Conservation (phyloP, 1,139 yeast species). For the Scheffersomyces cryptocercus region DNA sequence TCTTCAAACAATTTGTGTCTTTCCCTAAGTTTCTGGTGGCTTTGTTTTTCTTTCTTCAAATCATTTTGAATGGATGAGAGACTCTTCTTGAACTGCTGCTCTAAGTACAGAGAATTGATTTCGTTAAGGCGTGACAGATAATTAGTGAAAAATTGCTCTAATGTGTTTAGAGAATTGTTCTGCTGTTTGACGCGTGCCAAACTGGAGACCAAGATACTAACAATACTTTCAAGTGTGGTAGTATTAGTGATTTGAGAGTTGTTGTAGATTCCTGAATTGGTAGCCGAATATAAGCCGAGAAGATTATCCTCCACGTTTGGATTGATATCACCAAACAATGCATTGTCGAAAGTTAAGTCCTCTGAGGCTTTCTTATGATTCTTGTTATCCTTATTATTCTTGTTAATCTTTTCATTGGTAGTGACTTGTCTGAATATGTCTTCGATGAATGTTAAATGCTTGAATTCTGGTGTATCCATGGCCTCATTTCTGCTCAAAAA, state of each 20-base stretch:
- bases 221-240: slow-evolving; percentile 46
- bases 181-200: slow-evolving; percentile 40
- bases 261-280: slow-evolving; percentile 62
- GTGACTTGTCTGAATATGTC: slow-evolving; percentile 26
- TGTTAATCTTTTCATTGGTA: slow-evolving; percentile 1
- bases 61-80: slow-evolving; percentile 21
- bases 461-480: slow-evolving; percentile 30
- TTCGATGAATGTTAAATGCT: slow-evolving; percentile 47
- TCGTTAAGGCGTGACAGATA: slow-evolving; percentile 30
- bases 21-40: slow-evolving; percentile 19
- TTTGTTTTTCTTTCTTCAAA: slow-evolving; percentile 19
- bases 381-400: neutral
- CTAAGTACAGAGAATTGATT: slow-evolving; percentile 28
- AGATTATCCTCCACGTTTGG: slow-evolving; percentile 62
- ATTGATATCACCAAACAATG: slow-evolving; percentile 77
- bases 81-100: slow-evolving; percentile 22
- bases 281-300: slow-evolving; percentile 54
- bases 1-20: slow-evolving; percentile 20
- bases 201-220: slow-evolving; percentile 28
- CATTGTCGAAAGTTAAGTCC: slow-evolving; percentile 56
- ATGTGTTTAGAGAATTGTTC: slow-evolving; percentile 29
- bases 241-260: slow-evolving; percentile 62
- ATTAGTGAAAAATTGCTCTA: slow-evolving; percentile 31
- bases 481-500: neutral
- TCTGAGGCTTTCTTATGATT: neutral